Percentiles rank a stretch among this genome's conserved stretches.
These are phyloP conservation scores for Citrus reticulata DNA, from an alignment of 345 rosid genomes.

Conservation along the genomic window DNA sequence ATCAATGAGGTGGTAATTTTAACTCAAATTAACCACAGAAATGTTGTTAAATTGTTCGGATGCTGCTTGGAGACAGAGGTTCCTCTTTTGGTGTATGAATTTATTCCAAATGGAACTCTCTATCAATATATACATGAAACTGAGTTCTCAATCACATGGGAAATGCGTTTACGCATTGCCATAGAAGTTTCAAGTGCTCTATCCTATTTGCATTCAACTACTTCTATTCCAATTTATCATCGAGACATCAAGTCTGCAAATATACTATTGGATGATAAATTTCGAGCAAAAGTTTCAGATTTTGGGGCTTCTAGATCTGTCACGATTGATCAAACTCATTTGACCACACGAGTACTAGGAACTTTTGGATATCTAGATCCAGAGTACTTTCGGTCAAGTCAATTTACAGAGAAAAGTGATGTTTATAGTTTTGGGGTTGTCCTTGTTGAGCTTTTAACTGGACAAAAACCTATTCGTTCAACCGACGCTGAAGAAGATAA, in stretches of 20 bases:
- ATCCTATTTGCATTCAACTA: slow-evolving; percentile 12
- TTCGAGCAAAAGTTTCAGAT: neutral
- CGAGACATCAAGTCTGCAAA: slow-evolving; percentile 3
- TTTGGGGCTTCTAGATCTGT: neutral
- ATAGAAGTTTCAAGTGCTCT: slow-evolving; percentile 2
- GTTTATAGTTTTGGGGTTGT: neutral
- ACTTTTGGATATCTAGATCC: neutral
- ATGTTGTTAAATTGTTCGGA: neutral
- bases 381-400: neutral
- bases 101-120: neutral
- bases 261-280: neutral
- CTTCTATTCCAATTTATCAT: slow-evolving; percentile 8
- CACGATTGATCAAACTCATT: slow-evolving; percentile 1
- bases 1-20: neutral
- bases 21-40: neutral
- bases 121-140: neutral
- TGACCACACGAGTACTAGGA: slow-evolving; percentile 10
- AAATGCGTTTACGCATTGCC: slow-evolving; percentile 5
- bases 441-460: neutral
- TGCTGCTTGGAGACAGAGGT: neutral
- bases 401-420: neutral
- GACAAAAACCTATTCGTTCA: neutral
- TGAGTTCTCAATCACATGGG: slow-evolving; percentile 7
- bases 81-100: neutral
- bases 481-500: neutral